Percentiles rank a stretch among this genome's conserved stretches.
phyloP scores from a whole-genome alignment of 2,329 filamentous ascomycete species.

The Epichloe elymi region DNA sequence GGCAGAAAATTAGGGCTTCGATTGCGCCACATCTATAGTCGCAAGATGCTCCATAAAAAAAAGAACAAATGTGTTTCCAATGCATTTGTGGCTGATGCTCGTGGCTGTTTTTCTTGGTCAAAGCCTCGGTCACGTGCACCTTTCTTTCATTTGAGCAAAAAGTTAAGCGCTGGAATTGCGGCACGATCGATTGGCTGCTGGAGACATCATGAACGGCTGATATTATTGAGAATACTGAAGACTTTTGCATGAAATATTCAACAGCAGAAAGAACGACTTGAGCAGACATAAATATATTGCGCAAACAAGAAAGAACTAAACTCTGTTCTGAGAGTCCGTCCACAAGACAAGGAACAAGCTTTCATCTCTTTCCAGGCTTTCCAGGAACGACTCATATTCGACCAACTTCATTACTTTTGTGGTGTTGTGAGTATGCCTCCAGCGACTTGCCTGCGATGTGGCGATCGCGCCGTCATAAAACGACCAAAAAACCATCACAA shows the following conservation, averaged over 20 bases:
- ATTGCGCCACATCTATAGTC: conserved; percentile 3
- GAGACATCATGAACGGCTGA: not conserved
- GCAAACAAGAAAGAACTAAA: not conserved
- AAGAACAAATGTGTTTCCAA: no score
- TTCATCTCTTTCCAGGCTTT: not conserved
- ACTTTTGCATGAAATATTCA: not conserved
- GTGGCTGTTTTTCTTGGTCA: not conserved
- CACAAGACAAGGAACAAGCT: not conserved
- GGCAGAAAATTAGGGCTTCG: conserved; percentile 26
- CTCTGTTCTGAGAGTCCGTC: no score
- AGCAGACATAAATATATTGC: not conserved
- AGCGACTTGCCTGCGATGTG: conserved; percentile 61
- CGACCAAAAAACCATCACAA: conserved; percentile 96
- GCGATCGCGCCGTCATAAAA: conserved; percentile 72
- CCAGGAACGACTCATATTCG: not conserved
- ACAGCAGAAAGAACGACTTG: not conserved
- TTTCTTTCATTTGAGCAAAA: not conserved
- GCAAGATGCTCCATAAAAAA: conserved; percentile 5
- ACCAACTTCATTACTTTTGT: not conserved
- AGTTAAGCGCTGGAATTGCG: not conserved
- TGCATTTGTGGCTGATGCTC: conserved; percentile 6
- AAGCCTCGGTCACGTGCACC: conserved; percentile 2
- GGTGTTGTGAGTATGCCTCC: conserved; percentile 51
- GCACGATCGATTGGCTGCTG: not conserved
- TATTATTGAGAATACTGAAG: not conserved